Evolutionary conservation across 257 asterid genomes (phyloP).

Genomic region (Nicotiana paniculata): DNA sequence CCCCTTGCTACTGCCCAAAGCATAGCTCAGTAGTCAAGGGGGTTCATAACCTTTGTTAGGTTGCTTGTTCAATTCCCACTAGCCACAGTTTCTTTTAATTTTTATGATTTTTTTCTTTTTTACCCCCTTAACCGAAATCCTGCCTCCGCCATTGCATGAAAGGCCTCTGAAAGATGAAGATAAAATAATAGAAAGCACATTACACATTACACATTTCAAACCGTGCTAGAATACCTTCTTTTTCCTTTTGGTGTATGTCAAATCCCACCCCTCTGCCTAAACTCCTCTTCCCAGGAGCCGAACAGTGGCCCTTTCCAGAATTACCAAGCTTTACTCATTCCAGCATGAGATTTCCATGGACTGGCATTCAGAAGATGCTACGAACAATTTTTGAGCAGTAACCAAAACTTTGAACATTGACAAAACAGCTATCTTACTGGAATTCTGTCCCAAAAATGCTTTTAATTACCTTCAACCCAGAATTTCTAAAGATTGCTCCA

Average conservation of each 20-base stretch:
- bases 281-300: background rate
- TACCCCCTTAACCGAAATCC: no score
- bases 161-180: background rate
- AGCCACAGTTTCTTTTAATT: no score
- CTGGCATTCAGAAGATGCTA: background rate
- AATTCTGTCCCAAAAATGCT: background rate
- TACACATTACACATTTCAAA: conserved; percentile 1
- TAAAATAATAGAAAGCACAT: background rate
- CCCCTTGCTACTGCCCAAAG: no score
- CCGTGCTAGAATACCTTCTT: background rate
- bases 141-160: background rate
- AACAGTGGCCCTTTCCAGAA: background rate
- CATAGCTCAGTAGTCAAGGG: no score
- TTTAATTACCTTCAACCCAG: background rate
- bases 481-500: background rate
- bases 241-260: background rate
- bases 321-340: background rate
- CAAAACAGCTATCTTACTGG: background rate
- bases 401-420: background rate
- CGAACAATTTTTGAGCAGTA: background rate
- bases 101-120: no score
- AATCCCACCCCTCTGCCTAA: background rate
- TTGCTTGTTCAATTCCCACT: no score
- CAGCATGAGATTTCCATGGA: background rate
- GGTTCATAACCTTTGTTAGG: no score